These are phyloP conservation scores for Yarrowia deformans DNA, from an alignment of 805 yeast genomes.

Conservation along the genomic window DNA sequence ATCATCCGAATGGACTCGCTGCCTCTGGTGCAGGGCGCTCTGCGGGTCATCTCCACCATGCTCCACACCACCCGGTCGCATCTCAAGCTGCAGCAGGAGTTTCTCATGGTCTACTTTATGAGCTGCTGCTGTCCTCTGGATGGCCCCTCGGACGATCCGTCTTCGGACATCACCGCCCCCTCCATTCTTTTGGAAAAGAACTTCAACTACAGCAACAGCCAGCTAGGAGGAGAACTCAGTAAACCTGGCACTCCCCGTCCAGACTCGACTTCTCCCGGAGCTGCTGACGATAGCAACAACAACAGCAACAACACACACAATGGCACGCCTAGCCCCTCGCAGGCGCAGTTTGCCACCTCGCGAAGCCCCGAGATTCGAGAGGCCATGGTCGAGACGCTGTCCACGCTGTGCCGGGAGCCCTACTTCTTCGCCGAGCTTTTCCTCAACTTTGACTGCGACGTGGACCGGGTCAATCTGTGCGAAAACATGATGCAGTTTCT, in stretches of 20 bases:
- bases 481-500: slow-evolving; percentile 70
- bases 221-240: slow-evolving; percentile 16
- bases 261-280: slow-evolving; percentile 9
- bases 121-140: slow-evolving; percentile 51
- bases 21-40: slow-evolving; percentile 72
- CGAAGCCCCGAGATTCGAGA: slow-evolving; percentile 62
- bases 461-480: slow-evolving; percentile 81
- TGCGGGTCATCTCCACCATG: slow-evolving; percentile 77
- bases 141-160: slow-evolving; percentile 42
- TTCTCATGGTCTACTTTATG: slow-evolving; percentile 52
- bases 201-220: slow-evolving; percentile 17
- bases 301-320: neutral
- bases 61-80: slow-evolving; percentile 68
- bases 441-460: slow-evolving; percentile 87
- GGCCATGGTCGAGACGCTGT: slow-evolving; percentile 80
- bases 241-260: slow-evolving; percentile 42
- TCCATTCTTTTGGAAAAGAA: slow-evolving; percentile 27
- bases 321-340: slow-evolving; percentile 41
- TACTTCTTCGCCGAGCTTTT: slow-evolving; percentile 74
- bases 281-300: slow-evolving; percentile 27
- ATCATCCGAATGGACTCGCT: slow-evolving; percentile 79
- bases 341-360: slow-evolving; percentile 39
- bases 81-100: slow-evolving; percentile 81
- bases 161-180: slow-evolving; percentile 9
- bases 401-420: slow-evolving; percentile 69